Percentiles rank a stretch among this genome's conserved stretches.
phyloP scores from a whole-genome alignment of 2,329 filamentous ascomycete species.

The Fusarium scirpi region DNA sequence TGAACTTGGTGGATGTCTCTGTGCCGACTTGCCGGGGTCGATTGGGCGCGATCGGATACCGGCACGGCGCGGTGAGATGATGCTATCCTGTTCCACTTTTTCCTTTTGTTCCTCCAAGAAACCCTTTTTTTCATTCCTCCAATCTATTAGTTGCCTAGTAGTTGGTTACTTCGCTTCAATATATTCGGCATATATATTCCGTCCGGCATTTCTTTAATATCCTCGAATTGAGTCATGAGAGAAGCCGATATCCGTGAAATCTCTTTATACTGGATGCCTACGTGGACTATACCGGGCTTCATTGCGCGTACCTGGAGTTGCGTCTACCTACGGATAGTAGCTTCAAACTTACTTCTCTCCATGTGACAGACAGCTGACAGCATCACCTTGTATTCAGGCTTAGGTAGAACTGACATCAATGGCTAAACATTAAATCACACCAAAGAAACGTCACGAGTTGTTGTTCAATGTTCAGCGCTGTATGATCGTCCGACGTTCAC shows the following conservation, averaged over 20 bases:
- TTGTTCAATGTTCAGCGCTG: neutral
- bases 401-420: conserved; percentile 17
- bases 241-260: conserved; percentile 32
- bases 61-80: conserved; percentile 49
- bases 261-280: no score
- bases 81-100: conserved; percentile 43
- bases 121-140: neutral
- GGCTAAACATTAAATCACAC: neutral
- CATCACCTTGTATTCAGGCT: neutral
- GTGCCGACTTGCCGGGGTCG: conserved; percentile 49
- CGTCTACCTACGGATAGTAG: no score
- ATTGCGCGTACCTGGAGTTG: neutral
- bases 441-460: conserved; percentile 6
- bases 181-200: conserved; percentile 32
- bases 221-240: conserved; percentile 12
- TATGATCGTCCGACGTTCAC: conserved; percentile 23
- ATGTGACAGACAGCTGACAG: neutral
- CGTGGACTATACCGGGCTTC: no score
- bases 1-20: conserved; percentile 43
- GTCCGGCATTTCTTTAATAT: neutral
- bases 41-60: conserved; percentile 49
- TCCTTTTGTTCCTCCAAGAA: neutral
- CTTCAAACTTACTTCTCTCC: neutral
- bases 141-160: neutral
- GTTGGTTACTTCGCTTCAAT: neutral